Evolutionary conservation across 768 basidiomycete genomes (phyloP), one percentile per base, ranked within the genome.

Genomic region (Russula lepida): DNA sequence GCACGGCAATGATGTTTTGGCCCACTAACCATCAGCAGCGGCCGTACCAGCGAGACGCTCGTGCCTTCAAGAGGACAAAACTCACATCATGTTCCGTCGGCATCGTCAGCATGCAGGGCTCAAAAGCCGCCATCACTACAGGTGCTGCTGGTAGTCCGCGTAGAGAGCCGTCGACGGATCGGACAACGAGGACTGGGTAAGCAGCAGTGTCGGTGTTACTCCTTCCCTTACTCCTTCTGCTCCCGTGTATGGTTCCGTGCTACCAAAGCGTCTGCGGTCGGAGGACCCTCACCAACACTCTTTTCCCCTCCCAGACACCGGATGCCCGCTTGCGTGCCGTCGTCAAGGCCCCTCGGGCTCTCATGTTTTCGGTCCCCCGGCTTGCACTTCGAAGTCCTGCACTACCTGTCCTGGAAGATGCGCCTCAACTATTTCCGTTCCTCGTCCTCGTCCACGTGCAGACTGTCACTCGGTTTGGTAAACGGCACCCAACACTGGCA

Each of bases 81-180:
- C 66, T 89, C 1, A 89, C 88, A 0, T 85, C 88, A 25, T 84
- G 89, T 30, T 89, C 88, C 1, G 86, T 92, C 19, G 83, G 91
- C 63, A 89, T 92, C 59, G 86, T 91, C 67, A 86, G 82, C 64
- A 73, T 89, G 52, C 81, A 84, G 66, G 79, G 84, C 48, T 53
- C 54, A 13, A 47, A 30, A 27, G 53, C 52, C 15, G 25, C 52
- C n/a, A 19, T 44, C 15, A n/a, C 52, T 15, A 19, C 11, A 0
- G 23, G 15, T 7, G 48, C 47, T 5, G 25, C 35, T 39, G 53
- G 53, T 35, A 78, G 27, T 70, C 64, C n/a, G n/a, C n/a, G n/a
- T n/a, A n/a, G 32, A 74, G 74, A 39, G 74, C 77, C 48, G 82
- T 82, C 67, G 64, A 77, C 78, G 35, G n/a, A n/a, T n/a, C n/a